phyloP scores from a whole-genome alignment of 2,329 filamentous ascomycete species.

The Colletotrichum euphorbiae region DNA sequence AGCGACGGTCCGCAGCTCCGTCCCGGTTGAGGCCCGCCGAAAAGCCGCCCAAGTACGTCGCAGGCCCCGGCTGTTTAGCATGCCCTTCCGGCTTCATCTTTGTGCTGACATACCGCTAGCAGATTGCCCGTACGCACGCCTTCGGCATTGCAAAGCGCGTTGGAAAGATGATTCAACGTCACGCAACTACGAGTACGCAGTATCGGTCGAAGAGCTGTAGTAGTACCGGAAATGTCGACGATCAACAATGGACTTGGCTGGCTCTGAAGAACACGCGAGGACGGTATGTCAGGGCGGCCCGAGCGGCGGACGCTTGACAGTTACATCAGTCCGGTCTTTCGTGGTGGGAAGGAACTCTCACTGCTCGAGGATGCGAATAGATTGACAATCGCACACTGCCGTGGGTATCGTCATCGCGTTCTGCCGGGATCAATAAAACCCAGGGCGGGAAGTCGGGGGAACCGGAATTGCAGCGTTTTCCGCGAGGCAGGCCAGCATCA shows the following conservation, averaged over 20 bases:
- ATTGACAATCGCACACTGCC: background rate
- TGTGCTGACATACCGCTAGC: constrained; percentile 4
- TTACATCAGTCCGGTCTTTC: constrained; percentile 17
- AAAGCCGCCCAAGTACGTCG: constrained; percentile 12
- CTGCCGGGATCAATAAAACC: background rate
- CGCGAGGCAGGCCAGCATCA: background rate
- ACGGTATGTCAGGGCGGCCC: constrained; percentile 33
- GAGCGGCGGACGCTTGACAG: constrained; percentile 18
- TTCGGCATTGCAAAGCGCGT: background rate
- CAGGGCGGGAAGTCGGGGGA: background rate
- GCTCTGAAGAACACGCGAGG: background rate
- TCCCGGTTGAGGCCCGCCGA: constrained; percentile 15
- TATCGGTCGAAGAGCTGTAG: background rate
- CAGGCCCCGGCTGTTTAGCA: constrained; percentile 5
- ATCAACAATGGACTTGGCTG: constrained; percentile 13
- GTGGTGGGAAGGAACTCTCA: background rate
- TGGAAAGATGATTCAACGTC: no score
- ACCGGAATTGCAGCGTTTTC: background rate
- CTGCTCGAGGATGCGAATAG: background rate
- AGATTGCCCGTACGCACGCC: no score
- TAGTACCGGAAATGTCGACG: background rate
- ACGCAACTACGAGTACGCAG: no score
- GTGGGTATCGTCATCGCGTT: background rate
- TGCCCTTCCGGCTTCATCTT: constrained; percentile 14
- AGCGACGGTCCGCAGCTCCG: constrained; percentile 33